phyloP scores from a whole-genome alignment of 768 basidiomycete species.

The Tylopilus plumbeoviolaceoides region DNA sequence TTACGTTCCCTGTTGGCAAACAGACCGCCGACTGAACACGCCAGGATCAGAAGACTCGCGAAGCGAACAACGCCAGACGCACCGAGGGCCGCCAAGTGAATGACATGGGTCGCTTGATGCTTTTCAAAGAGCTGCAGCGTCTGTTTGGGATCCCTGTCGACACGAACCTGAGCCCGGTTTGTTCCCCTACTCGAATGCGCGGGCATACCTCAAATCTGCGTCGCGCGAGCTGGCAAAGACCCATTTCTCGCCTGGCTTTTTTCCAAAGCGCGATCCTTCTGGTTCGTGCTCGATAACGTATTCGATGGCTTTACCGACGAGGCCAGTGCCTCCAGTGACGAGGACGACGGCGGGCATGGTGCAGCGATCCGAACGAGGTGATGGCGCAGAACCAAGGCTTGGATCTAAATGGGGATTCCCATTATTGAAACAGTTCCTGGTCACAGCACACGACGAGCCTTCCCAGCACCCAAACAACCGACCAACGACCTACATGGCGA shows the following conservation, averaged over 20 bases:
- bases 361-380: neutral
- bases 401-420: neutral
- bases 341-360: constrained; percentile 51
- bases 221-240: constrained; percentile 77
- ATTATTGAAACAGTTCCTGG: too few species aligned
- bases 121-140: constrained; percentile 78
- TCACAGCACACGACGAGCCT: neutral
- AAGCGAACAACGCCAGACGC: constrained; percentile 19
- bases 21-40: constrained; percentile 74
- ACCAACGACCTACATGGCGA: constrained; percentile 2
- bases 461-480: neutral
- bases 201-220: constrained; percentile 74
- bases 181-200: neutral
- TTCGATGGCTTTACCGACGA: constrained; percentile 83
- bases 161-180: constrained; percentile 1
- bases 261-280: constrained; percentile 75
- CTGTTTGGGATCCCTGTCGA: constrained; percentile 59
- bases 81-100: constrained; percentile 94
- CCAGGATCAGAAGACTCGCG: constrained; percentile 5
- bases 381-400: neutral
- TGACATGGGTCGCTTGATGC: constrained; percentile 93
- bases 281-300: constrained; percentile 77
- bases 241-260: constrained; percentile 75
- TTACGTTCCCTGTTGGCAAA: constrained; percentile 97
- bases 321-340: constrained; percentile 81